phyloP scores from a whole-genome alignment of 2,329 filamentous ascomycete genomes.

The Raffaelea arxii region DNA sequence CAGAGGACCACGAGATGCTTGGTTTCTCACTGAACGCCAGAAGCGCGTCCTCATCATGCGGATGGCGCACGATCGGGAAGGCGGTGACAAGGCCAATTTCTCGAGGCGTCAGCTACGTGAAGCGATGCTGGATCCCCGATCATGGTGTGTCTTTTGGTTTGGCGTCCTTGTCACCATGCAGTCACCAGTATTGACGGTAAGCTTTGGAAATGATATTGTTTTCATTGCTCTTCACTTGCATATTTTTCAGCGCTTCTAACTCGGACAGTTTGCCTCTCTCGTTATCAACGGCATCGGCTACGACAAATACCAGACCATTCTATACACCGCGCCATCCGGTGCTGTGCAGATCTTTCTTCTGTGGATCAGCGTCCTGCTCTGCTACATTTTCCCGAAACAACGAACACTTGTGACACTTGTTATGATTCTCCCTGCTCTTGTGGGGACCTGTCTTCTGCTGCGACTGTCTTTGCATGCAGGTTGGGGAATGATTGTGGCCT shows the following conservation, averaged over 20 bases:
- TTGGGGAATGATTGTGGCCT: conserved; percentile 37
- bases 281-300: conserved; percentile 38
- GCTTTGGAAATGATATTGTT: neutral
- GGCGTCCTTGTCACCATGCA: conserved; percentile 36
- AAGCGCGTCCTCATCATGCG: conserved; percentile 27
- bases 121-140: conserved; percentile 30
- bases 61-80: conserved; percentile 22
- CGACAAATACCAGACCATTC: conserved; percentile 30
- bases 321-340: neutral
- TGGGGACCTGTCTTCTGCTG: conserved; percentile 33
- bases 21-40: conserved; percentile 35
- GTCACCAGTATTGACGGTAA: conserved; percentile 19
- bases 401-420: conserved; percentile 28
- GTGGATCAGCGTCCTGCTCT: conserved; percentile 33
- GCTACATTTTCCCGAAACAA: conserved; percentile 26
- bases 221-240: neutral
- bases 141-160: conserved; percentile 35
- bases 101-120: conserved; percentile 32
- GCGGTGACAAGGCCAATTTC: conserved; percentile 30
- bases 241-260: neutral
- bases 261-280: conserved; percentile 33
- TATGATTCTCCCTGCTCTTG: conserved; percentile 30
- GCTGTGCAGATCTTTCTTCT: conserved; percentile 24
- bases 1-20: conserved; percentile 32
- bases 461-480: conserved; percentile 26